Evolutionary conservation across 176 grass and related monocot genomes (phyloP).

Genomic region (Tillandsia fasciculata): DNA sequence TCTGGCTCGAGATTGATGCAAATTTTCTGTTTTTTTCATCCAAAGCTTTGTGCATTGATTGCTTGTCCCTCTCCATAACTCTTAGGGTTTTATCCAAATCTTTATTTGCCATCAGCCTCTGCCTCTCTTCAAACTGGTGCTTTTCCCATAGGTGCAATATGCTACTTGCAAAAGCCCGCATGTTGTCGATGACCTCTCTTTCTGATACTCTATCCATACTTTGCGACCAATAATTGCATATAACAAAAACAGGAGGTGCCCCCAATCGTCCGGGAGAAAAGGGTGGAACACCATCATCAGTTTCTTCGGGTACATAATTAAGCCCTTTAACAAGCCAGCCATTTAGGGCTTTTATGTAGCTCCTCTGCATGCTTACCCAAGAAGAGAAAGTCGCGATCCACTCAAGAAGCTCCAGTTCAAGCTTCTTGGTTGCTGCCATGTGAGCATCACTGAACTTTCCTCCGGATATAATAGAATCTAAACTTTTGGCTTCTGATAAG

Average conservation of each 20-base stretch:
- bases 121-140: constrained; percentile 36
- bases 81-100: constrained; percentile 39
- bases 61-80: constrained; percentile 39
- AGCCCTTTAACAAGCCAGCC: constrained; percentile 62
- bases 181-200: constrained; percentile 20
- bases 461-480: constrained; percentile 27
- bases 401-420: constrained; percentile 45
- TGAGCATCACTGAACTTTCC: constrained; percentile 34
- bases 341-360: constrained; percentile 45
- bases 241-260: constrained; percentile 48
- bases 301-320: constrained; percentile 51
- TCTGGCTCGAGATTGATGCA: constrained; percentile 19
- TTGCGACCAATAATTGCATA: constrained; percentile 54
- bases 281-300: constrained; percentile 45
- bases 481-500: constrained; percentile 35
- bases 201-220: constrained; percentile 34
- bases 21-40: constrained; percentile 41
- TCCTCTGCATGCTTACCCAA: constrained; percentile 53
- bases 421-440: constrained; percentile 28
- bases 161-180: constrained; percentile 34
- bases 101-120: constrained; percentile 31
- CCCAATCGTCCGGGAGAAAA: constrained; percentile 68
- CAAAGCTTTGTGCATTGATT: constrained; percentile 28
- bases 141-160: constrained; percentile 39
- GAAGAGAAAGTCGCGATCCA: constrained; percentile 34